Base-by-base conservation (phyloP, 129 eudicot genomes). In the Apium graveolens region DNA sequence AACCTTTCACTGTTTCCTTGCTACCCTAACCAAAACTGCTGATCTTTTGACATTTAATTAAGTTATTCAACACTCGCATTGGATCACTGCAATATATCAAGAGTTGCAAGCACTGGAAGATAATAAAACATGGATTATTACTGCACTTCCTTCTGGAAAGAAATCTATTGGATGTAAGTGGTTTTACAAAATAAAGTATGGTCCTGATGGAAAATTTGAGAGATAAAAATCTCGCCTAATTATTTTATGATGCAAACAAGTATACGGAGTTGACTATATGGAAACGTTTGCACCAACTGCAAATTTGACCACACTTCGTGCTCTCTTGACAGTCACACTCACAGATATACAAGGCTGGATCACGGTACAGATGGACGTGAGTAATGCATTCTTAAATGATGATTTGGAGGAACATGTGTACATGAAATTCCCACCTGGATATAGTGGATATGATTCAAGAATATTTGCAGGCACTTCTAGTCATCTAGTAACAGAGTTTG, bases 401-500 rank as follows among this genome's bases (percentile, higher is more conserved):
- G 24, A 48, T 2, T 4, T 48, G 1, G 55, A 48, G 3, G 55
- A 48, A 4, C 55, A 48, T 0, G 55, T 48, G 1, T 48, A 48
- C 7, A 48, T 48, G 55, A 48, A 48, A 2, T 48, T 48, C 7
- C 55, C 55, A 3, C 55, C 55, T 48, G 24, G 55, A 16, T 48
- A 48, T 5, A 48, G 24, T 1, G 55, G 55, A 0, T 16, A 0
- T 4, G 55, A 24, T 4, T 48, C 55, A 4, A 13, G 51, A 14
- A 45, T 45, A 2, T 3, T 4, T 0, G 4, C 17, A 5, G 18
- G 2, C 1, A 11, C 51, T 13, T 0, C 14, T 1, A 0, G 3
- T 0, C 18, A 12, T 1, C 2, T 14, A 0, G 16, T 45, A 1
- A 3, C 18, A 13, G 0, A 17, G 0, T 1, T 48, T 48, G 55